These are phyloP conservation scores for Entomortierella parvispora DNA, from an alignment of 192 early-diverging fungal genomes.

Conservation along the genomic window DNA sequence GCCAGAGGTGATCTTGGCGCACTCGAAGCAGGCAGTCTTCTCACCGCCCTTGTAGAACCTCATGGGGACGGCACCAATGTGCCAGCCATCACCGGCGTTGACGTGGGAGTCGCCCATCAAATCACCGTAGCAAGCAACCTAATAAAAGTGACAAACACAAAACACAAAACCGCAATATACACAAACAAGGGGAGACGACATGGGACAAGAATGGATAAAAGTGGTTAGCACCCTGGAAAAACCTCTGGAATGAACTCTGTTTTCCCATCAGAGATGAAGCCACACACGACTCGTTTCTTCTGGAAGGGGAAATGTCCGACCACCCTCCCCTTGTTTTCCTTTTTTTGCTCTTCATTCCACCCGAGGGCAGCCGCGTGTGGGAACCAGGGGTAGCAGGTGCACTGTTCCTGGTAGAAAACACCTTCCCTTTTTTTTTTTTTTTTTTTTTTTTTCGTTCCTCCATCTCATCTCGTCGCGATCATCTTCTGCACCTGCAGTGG, in stretches of 20 bases:
- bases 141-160: background rate
- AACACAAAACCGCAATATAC: too few relatives aligned
- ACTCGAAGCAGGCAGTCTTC: slow-evolving; percentile 41
- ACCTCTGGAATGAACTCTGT: background rate
- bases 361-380: background rate
- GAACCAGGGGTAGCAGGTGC: background rate
- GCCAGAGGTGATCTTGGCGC: slow-evolving; percentile 31
- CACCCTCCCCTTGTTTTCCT: too few relatives aligned
- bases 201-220: background rate
- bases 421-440: background rate
- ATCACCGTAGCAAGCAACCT: slow-evolving; percentile 46
- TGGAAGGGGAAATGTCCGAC: too few relatives aligned
- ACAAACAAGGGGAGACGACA: background rate
- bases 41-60: slow-evolving; percentile 10
- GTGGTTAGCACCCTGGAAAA: background rate
- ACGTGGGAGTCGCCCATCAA: slow-evolving; percentile 37
- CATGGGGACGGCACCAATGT: slow-evolving; percentile 50
- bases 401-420: background rate
- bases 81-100: slow-evolving; percentile 39
- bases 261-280: background rate
- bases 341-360: too few relatives aligned
- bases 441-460: background rate
- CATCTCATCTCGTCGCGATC: too few relatives aligned
- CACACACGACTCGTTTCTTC: background rate
- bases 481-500: too few relatives aligned